phyloP scores from a whole-genome alignment of 1,284 basidiomycete species.

The Cutaneotrichosporon sp. region DNA sequence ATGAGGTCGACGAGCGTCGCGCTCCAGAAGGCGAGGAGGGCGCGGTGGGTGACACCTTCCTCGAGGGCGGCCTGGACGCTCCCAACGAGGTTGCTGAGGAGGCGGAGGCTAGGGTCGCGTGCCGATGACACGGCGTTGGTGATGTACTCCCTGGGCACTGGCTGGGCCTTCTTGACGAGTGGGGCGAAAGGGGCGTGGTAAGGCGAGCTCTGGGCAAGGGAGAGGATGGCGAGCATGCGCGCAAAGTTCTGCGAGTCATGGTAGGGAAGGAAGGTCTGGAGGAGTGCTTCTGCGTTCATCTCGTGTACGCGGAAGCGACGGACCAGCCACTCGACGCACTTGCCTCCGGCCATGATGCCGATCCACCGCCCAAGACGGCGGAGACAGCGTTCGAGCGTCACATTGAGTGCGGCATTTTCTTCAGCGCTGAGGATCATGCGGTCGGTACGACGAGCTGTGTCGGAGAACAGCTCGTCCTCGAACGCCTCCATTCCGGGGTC shows the following conservation, averaged over 20 bases:
- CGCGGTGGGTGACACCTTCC: slow-evolving; percentile 63
- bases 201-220: slow-evolving; percentile 58
- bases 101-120: slow-evolving; percentile 62
- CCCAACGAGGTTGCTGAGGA: slow-evolving; percentile 60
- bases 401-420: slow-evolving; percentile 62
- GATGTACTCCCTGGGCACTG: slow-evolving; percentile 73
- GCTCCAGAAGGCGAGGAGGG: slow-evolving; percentile 80
- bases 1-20: slow-evolving; percentile 78
- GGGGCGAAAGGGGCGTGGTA: slow-evolving; percentile 62
- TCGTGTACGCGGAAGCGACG: slow-evolving; percentile 87
- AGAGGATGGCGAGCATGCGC: slow-evolving; percentile 84
- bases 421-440: slow-evolving; percentile 73
- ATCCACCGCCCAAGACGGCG: slow-evolving; percentile 74
- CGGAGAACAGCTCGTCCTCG: slow-evolving; percentile 78
- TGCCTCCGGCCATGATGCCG: slow-evolving; percentile 75
- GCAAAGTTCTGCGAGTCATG: slow-evolving; percentile 93
- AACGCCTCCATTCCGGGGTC: slow-evolving; percentile 57
- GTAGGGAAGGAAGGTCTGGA: slow-evolving; percentile 87
- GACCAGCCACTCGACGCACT: slow-evolving; percentile 95
- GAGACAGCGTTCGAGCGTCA: slow-evolving; percentile 60
- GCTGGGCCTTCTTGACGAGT: slow-evolving; percentile 70
- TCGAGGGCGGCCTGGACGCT: slow-evolving; percentile 56
- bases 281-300: slow-evolving; percentile 79
- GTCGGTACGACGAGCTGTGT: slow-evolving; percentile 72
- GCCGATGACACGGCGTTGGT: slow-evolving; percentile 58